A percentile compares a stretch with the other conserved stretches of the same genome.
phyloP scores from a whole-genome alignment of 495 filamentous ascomycete species.

The Pseudotulostoma volvatum region DNA sequence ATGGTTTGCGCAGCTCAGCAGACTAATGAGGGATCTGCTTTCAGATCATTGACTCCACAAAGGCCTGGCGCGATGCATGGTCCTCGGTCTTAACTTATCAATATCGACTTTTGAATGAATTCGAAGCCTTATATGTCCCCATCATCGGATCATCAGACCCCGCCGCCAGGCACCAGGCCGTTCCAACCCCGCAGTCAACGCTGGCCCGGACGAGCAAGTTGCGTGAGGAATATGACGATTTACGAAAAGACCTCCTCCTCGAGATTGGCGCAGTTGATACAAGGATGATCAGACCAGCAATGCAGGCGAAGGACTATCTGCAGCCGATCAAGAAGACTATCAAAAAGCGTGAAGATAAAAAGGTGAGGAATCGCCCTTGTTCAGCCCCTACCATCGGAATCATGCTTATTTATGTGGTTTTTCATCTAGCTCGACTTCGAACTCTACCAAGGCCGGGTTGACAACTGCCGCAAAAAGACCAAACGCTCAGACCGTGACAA shows the following conservation, averaged over 20 bases:
- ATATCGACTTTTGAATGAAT: conserved; percentile 49
- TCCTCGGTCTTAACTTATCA: conserved; percentile 56
- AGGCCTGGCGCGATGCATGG: conserved; percentile 79
- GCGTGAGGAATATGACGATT: conserved; percentile 52
- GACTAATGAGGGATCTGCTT: conserved; percentile 4
- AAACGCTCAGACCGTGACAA: conserved; percentile 67
- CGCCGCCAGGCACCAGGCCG: conserved; percentile 31
- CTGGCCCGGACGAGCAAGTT: conserved; percentile 52
- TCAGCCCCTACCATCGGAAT: background rate
- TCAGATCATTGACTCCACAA: conserved; percentile 69
- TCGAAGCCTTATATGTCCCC: conserved; percentile 67
- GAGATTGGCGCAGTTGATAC: conserved; percentile 61
- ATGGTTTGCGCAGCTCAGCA: too few relatives aligned
- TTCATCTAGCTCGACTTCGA: conserved; percentile 56
- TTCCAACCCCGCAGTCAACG: conserved; percentile 43
- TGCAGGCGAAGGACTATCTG: conserved; percentile 52
- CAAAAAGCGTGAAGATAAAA: conserved; percentile 79
- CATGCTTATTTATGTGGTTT: conserved; percentile 8
- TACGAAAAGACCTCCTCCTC: conserved; percentile 56
- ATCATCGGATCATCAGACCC: conserved; percentile 51
- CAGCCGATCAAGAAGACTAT: conserved; percentile 75
- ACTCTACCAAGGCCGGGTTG: conserved; percentile 56
- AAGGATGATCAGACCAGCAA: conserved; percentile 55
- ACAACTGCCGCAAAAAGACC: conserved; percentile 52
- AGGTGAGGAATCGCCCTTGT: conserved; percentile 28